Percentiles rank a stretch among this genome's conserved stretches.
Conservation (phyloP, 2,329 filamentous ascomycete species). For the Phaeosphaeriaceae sp. region DNA sequence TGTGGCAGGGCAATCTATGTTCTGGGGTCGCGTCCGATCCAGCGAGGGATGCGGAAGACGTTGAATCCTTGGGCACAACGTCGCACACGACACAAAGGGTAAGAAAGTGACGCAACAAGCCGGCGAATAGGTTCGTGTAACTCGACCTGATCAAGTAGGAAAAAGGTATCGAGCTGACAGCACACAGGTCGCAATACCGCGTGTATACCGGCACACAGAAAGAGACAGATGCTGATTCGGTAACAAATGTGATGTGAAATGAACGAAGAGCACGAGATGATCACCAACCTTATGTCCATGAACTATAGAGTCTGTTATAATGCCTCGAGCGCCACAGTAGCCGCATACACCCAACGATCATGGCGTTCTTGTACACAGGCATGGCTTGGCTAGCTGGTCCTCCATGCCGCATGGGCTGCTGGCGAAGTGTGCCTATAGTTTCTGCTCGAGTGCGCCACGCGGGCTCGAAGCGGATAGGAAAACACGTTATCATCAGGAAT, state of each 20-base stretch:
- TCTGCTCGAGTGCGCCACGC: slow-evolving; percentile 2
- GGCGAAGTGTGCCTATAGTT: neutral
- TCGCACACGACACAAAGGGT: slow-evolving; percentile 12
- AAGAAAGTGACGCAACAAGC: slow-evolving; percentile 11
- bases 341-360: slow-evolving; percentile 1
- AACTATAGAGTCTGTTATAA: slow-evolving; percentile 3
- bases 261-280: slow-evolving; percentile 1
- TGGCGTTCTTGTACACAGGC: slow-evolving; percentile 1
- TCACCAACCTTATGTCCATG: slow-evolving; percentile 5
- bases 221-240: neutral
- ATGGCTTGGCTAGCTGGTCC: slow-evolving; percentile 8
- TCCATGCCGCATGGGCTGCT: slow-evolving; percentile 2
- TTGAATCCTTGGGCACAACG: slow-evolving; percentile 9
- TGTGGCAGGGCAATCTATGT: slow-evolving; percentile 5
- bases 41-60: slow-evolving; percentile 8
- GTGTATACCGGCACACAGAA: slow-evolving; percentile 1
- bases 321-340: slow-evolving; percentile 3
- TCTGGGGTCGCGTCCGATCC: slow-evolving; percentile 1
- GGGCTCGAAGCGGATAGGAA: slow-evolving; percentile 5
- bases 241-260: neutral
- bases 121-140: slow-evolving; percentile 8
- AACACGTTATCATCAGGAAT: slow-evolving; percentile 4
- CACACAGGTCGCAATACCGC: slow-evolving; percentile 1
- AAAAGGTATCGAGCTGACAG: slow-evolving; percentile 2
- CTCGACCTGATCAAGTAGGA: slow-evolving; percentile 1